Conservation (phyloP, 768 basidiomycete genomes). For the Mycena sanguinolenta region DNA sequence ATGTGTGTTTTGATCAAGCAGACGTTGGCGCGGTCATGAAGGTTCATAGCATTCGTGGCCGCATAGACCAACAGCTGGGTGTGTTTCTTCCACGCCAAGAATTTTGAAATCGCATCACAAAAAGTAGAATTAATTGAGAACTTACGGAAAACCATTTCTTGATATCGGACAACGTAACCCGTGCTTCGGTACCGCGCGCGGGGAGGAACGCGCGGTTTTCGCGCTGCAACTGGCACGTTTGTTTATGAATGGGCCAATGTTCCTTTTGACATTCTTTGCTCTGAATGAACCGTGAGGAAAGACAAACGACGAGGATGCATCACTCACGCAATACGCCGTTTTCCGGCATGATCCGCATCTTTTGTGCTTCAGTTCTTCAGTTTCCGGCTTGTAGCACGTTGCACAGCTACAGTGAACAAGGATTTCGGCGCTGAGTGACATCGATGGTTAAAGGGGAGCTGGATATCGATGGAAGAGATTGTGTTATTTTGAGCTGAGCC, state of each 20-base stretch:
- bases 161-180: constrained; percentile 14
- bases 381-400: constrained; percentile 22
- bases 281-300: constrained; percentile 5
- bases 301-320: neutral
- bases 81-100: constrained; percentile 22
- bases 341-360: constrained; percentile 19
- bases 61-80: constrained; percentile 29
- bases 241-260: constrained; percentile 28
- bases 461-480: neutral
- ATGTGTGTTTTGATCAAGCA: constrained; percentile 19
- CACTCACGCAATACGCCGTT: constrained; percentile 19
- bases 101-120: neutral
- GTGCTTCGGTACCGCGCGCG: constrained; percentile 8
- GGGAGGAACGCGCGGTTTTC: constrained; percentile 27
- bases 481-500: too few relatives aligned
- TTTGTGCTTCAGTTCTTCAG: constrained; percentile 11
- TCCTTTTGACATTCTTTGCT: constrained; percentile 31
- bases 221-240: constrained; percentile 10
- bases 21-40: constrained; percentile 8
- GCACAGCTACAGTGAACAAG: constrained; percentile 14
- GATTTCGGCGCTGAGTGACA: constrained; percentile 31
- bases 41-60: constrained; percentile 25
- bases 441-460: constrained; percentile 7
- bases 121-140: neutral
- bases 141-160: constrained; percentile 33